Base-by-base conservation (phyloP, 176 grass and related monocot species). In the Oryza punctata region DNA sequence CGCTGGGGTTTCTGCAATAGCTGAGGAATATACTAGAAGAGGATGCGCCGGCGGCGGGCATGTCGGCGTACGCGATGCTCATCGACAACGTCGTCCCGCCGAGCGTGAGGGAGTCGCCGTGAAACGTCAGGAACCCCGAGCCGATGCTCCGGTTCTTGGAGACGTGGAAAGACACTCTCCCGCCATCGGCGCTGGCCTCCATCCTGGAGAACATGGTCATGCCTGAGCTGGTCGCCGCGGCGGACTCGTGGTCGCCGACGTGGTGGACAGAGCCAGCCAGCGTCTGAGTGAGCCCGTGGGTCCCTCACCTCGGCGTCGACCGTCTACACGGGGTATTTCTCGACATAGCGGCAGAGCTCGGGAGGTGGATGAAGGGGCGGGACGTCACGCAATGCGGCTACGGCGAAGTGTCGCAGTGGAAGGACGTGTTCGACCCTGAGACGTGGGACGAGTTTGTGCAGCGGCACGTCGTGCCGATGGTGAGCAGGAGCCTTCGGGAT, bases 121-220 rank as follows among this genome's bases (percentile, higher is more conserved):
- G 85, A 83, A 79, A 88, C 44, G 88, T 85, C 65, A 85, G 35
- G 15, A 85, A 92, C 18, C 81, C 85, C 6, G 85, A 82, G 12
- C 57, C 77, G 38, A 97, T 97, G 90, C 30, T 90, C 64, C 79
- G 40, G 18, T 91, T 94, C 85, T 65, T 97, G 35, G 73, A 88
- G 73, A 69, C 25, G 43, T 94, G 94, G 92, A 57, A 90, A 1
- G 67, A 77, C 70, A 21, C 78, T 26, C 73, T 97, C 69, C 94
- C 88, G 77, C 46, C 81, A 6, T 21, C 85, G 0, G 65, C 91
- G 32, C 12, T 87, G 63, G 87, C 86, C 13, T 81, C 77, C 19
- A 72, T 92, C 65, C 83, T 94, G 30, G 90, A 85, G 46, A 69
- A 85, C 24, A 69, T 80, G 50, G 83, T 97, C 14, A 68, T 94